A percentile compares a stretch with the other conserved stretches of the same genome.
Conservation (phyloP, 2,329 filamentous ascomycete genomes). For the Epichloe baconii region DNA sequence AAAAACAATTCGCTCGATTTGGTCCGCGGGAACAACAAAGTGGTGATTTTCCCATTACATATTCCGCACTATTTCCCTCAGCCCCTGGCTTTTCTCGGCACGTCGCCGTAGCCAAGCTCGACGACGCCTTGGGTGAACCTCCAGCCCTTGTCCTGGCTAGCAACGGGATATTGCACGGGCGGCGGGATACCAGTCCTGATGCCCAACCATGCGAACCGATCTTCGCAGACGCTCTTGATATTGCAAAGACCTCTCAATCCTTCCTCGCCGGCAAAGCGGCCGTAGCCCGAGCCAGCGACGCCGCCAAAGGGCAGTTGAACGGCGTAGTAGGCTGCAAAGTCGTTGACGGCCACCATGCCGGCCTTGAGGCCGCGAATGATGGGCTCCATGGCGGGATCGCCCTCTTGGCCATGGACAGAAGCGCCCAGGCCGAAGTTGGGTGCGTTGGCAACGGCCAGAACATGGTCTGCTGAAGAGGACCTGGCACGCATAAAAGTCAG, state of each 20-base stretch:
- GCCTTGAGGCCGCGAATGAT: slow-evolving; percentile 59
- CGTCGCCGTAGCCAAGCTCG: slow-evolving; percentile 43
- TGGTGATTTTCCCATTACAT: slow-evolving; percentile 14
- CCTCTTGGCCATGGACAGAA: slow-evolving; percentile 67
- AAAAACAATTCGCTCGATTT: too few species aligned
- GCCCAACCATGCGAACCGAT: slow-evolving; percentile 50
- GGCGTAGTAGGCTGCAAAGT: slow-evolving; percentile 88
- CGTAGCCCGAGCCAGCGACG: slow-evolving; percentile 79
- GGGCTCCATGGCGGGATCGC: slow-evolving; percentile 42
- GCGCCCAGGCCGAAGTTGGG: slow-evolving; percentile 78
- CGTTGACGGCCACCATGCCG: slow-evolving; percentile 91
- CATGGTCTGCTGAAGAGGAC: slow-evolving; percentile 43
- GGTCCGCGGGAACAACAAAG: background rate
- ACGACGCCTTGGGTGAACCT: slow-evolving; percentile 49
- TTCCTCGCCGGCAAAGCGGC: slow-evolving; percentile 83
- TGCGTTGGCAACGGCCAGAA: slow-evolving; percentile 70
- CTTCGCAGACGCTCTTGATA: slow-evolving; percentile 71
- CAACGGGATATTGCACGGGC: slow-evolving; percentile 70
- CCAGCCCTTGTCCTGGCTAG: slow-evolving; percentile 50
- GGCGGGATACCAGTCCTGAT: slow-evolving; percentile 67
- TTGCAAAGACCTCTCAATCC: slow-evolving; percentile 79
- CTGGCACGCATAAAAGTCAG: slow-evolving; percentile 70
- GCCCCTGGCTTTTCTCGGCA: slow-evolving; percentile 22
- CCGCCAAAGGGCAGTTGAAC: slow-evolving; percentile 92
- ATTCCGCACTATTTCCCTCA: slow-evolving; percentile 31